Conservation (phyloP, 768 basidiomycete species). For the Tricholoma bakamatsutake region DNA sequence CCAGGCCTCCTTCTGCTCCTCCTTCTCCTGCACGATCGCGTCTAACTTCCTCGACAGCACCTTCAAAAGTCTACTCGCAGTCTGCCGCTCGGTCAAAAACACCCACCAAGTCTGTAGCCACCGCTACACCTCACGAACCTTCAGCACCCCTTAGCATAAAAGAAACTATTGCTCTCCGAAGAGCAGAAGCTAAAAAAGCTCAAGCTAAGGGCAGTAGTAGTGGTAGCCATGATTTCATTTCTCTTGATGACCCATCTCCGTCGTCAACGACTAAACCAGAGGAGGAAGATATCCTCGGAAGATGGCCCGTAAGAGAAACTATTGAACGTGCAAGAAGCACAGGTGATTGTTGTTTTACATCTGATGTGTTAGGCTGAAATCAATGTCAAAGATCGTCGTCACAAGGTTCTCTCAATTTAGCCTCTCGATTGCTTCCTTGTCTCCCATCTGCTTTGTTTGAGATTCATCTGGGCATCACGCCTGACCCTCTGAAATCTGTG, state of each 20-base stretch:
- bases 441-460: constrained; percentile 76
- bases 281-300: constrained; percentile 53
- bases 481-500: constrained; percentile 62
- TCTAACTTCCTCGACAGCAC: constrained; percentile 8
- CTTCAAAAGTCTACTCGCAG: constrained; percentile 17
- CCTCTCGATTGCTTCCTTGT: constrained; percentile 66
- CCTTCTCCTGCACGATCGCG: constrained; percentile 16
- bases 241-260: constrained; percentile 46
- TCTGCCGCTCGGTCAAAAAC: constrained; percentile 18
- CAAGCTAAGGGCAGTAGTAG: constrained; percentile 21
- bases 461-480: constrained; percentile 70
- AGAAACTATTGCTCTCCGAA: constrained; percentile 73
- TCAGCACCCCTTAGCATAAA: constrained; percentile 45
- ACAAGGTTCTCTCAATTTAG: constrained; percentile 69
- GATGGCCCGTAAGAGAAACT: constrained; percentile 64
- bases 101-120: constrained; percentile 10
- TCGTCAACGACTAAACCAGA: constrained; percentile 24
- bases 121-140: constrained; percentile 8
- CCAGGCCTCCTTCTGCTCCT: constrained; percentile 22
- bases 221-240: constrained; percentile 30
- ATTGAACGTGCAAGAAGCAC: constrained; percentile 75
- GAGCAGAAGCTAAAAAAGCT: constrained; percentile 73
- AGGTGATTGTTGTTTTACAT: constrained; percentile 42
- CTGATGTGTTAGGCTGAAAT: constrained; percentile 34
- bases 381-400: constrained; percentile 36